These are phyloP conservation scores for Penicillium psychrosexuale DNA, from an alignment of 2,329 filamentous ascomycete species.

Conservation along the genomic window DNA sequence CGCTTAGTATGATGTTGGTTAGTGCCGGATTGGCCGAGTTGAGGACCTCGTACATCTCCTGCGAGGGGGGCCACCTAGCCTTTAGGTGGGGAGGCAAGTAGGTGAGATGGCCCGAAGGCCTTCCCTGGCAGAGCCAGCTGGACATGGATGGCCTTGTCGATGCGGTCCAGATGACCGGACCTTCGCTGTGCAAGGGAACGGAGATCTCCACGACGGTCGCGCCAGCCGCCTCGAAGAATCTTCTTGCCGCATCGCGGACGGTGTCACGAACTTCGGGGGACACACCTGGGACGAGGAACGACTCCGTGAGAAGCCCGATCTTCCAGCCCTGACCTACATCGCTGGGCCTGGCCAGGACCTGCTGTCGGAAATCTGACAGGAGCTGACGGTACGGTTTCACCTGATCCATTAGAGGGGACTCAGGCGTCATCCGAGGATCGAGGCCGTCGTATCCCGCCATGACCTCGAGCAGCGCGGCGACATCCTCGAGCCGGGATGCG, in stretches of 20 bases:
- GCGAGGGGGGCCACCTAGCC: slow-evolving; percentile 37
- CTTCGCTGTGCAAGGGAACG: slow-evolving; percentile 48
- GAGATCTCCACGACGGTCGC: slow-evolving; percentile 47
- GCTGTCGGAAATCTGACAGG: too few relatives aligned
- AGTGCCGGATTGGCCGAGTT: slow-evolving; percentile 47
- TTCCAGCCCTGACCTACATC: too few relatives aligned
- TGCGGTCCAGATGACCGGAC: slow-evolving; percentile 49
- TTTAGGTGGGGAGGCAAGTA: slow-evolving; percentile 31
- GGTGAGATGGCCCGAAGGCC: slow-evolving; percentile 32
- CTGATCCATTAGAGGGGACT: slow-evolving; percentile 35
- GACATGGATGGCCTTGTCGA: slow-evolving; percentile 35
- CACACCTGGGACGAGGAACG: slow-evolving; percentile 40
- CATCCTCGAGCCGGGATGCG: slow-evolving; percentile 43
- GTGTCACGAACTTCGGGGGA: slow-evolving; percentile 38
- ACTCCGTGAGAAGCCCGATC: slow-evolving; percentile 46
- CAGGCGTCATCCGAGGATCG: slow-evolving; percentile 45
- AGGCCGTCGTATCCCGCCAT: slow-evolving; percentile 51
- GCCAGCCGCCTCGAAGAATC: slow-evolving; percentile 42
- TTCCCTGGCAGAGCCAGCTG: slow-evolving; percentile 29
- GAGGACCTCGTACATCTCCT: slow-evolving; percentile 46
- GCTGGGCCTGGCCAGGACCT: too few relatives aligned
- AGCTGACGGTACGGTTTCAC: slow-evolving; percentile 31
- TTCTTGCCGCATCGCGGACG: slow-evolving; percentile 37
- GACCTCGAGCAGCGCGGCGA: slow-evolving; percentile 44
- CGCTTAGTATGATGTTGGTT: slow-evolving; percentile 45